Base-by-base conservation (phyloP, 345 rosid genomes). In the Microthlaspi erraticum region DNA sequence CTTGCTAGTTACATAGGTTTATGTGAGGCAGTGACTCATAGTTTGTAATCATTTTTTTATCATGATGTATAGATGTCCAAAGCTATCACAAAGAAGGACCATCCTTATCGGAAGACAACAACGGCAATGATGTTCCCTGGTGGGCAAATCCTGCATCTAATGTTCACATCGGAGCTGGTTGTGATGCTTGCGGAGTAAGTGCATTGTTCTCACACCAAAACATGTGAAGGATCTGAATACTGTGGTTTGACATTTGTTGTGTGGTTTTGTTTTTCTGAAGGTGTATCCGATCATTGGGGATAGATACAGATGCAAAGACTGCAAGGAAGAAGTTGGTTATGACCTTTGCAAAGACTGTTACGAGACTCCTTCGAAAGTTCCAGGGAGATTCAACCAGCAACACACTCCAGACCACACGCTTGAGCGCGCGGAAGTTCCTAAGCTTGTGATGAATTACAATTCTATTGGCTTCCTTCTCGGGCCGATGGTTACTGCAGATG, bases 381-480 rank as follows among this genome's bases (percentile, higher is more conserved):
- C 94, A 1, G 97, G 98, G 49, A 84, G 97, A 51, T 93, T 93
- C 77, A 93, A 91, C 77, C 96, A 93, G 78, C 88, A 87, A 61
- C 98, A 93, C 81, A 87, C 82, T 23, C 84, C 92, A 14, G 94
- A 89, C 31, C 98, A 93, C 73, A 82, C 71, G 75, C 60, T 91
- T 61, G 64, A 68, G 80, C 84, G 10, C 9, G 57, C 66, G 0
- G 31, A 58, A 17, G 6, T 38, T 14, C 53, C 44, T 54, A 58
- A 13, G 64, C 1, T 33, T 58, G 1, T 13, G 73, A 7, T 60
- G 45, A 39, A 13, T 57, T 1, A 18, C 16, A 17, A 33, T 20
- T 18, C 72, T 8, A 41, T 41, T 2, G 78, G 55, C 7, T 19
- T 59, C 34, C 34, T 66, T 41, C 42, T 67, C 6, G 73, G 67